These are phyloP conservation scores for Agrostemma githago DNA, from an alignment of 148 eudicot genomes.

Conservation along the genomic window DNA sequence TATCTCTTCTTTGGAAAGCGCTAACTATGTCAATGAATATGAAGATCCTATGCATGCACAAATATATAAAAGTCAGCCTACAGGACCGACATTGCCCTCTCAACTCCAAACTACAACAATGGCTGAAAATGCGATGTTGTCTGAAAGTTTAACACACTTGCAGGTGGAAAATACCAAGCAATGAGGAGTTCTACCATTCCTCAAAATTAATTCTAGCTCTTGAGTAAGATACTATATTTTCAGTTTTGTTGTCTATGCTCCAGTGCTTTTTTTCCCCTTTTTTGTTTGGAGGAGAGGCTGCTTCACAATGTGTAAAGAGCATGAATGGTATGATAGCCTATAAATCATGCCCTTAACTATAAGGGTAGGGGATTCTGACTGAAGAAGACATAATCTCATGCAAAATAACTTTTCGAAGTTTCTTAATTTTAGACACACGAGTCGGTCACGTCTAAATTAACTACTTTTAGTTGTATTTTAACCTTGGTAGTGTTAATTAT, in stretches of 20 bases:
- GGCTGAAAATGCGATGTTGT: conserved; percentile 30
- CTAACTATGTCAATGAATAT: conserved; percentile 33
- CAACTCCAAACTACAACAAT: conserved; percentile 43
- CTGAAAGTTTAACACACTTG: conserved; percentile 45
- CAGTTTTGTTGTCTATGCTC: no score
- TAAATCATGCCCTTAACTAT: no score
- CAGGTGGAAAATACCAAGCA: conserved; percentile 38
- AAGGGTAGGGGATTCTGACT: no score
- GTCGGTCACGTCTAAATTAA: no score
- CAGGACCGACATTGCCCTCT: conserved; percentile 42
- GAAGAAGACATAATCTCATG: no score
- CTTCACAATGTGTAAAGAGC: no score
- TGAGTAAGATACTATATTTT: conserved; percentile 22
- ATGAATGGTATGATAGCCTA: no score
- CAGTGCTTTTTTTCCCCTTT: no score
- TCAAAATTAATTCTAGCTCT: conserved; percentile 32
- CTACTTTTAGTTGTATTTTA: not conserved
- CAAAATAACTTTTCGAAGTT: no score
- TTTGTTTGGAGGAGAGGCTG: not conserved
- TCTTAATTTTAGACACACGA: no score
- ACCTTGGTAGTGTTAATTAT: not conserved
- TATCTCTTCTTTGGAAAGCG: conserved; percentile 27
- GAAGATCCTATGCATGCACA: conserved; percentile 69
- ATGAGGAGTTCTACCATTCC: conserved; percentile 13
- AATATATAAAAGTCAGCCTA: conserved; percentile 87